These are phyloP conservation scores for Henningerozyma blattae DNA, from an alignment of 805 yeast genomes.

Conservation along the genomic window DNA sequence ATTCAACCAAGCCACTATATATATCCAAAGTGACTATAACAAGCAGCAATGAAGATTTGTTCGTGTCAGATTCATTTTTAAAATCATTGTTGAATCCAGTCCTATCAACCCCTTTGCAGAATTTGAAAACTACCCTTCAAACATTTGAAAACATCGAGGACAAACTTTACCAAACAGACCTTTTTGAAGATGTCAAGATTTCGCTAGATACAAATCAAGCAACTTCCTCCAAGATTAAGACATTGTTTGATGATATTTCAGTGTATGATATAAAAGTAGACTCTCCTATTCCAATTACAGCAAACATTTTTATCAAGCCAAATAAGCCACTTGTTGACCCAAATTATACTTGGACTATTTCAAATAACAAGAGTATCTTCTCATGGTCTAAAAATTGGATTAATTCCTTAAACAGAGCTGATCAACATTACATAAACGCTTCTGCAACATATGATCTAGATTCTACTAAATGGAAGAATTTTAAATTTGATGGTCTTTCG, in stretches of 20 bases:
- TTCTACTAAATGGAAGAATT: neutral
- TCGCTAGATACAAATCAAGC: neutral
- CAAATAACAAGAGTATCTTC: neutral
- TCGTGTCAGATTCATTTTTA: neutral
- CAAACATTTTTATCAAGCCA: neutral
- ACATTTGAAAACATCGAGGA: neutral
- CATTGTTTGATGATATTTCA: no score
- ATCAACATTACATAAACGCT: neutral
- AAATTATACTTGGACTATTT: neutral
- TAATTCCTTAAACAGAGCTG: neutral
- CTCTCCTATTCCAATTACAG: neutral
- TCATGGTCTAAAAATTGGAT: neutral
- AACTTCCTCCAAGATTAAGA: no score
- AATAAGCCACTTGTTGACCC: neutral
- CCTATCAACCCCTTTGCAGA: neutral
- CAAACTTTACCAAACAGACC: neutral
- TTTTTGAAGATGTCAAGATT: neutral
- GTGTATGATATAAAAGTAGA: neutral
- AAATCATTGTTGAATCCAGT: neutral
- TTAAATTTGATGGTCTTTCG: neutral
- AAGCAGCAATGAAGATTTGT: neutral
- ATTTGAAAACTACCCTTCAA: neutral
- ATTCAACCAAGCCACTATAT: neutral
- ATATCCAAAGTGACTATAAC: neutral
- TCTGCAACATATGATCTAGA: neutral